phyloP scores from a whole-genome alignment of 306 rosid genomes.

The Dalbergia oliveri region DNA sequence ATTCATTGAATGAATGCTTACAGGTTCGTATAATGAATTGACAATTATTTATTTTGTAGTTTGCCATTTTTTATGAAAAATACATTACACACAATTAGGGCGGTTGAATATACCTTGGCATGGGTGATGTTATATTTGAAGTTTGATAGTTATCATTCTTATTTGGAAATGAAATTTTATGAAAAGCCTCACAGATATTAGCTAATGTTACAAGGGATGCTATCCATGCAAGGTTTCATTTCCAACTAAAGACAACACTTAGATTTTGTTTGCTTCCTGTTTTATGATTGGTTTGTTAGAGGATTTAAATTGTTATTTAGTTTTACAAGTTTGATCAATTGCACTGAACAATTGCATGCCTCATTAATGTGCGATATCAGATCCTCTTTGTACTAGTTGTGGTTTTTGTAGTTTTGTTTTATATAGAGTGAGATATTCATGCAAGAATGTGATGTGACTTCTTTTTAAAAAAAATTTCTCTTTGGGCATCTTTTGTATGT shows the following conservation, averaged over 20 bases:
- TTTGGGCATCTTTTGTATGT: conserved; percentile 7
- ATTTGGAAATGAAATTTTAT: conserved; percentile 14
- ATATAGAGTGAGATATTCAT: neutral
- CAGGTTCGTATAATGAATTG: conserved; percentile 66
- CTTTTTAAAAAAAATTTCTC: neutral
- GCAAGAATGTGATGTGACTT: conserved; percentile 5
- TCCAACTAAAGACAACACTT: conserved; percentile 2
- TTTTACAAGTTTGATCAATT: conserved; percentile 7
- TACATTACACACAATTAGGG: neutral
- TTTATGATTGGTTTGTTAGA: conserved; percentile 10
- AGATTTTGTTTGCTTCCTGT: conserved; percentile 12
- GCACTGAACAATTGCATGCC: conserved; percentile 17
- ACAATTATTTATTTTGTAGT: neutral
- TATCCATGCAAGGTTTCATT: neutral
- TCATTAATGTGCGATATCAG: neutral
- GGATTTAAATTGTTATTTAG: conserved; percentile 14
- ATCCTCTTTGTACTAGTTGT: neutral
- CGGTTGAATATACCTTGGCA: neutral
- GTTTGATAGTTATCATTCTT: conserved; percentile 9
- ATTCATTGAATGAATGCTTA: conserved; percentile 89
- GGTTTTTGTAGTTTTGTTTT: conserved; percentile 22
- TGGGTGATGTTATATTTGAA: conserved; percentile 16
- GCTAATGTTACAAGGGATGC: conserved; percentile 22
- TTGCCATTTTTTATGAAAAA: neutral
- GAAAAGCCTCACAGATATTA: conserved; percentile 5